Evolutionary conservation across 768 basidiomycete genomes (phyloP), one percentile per base, ranked within the genome.

Genomic region (Podaxis rugospora): DNA sequence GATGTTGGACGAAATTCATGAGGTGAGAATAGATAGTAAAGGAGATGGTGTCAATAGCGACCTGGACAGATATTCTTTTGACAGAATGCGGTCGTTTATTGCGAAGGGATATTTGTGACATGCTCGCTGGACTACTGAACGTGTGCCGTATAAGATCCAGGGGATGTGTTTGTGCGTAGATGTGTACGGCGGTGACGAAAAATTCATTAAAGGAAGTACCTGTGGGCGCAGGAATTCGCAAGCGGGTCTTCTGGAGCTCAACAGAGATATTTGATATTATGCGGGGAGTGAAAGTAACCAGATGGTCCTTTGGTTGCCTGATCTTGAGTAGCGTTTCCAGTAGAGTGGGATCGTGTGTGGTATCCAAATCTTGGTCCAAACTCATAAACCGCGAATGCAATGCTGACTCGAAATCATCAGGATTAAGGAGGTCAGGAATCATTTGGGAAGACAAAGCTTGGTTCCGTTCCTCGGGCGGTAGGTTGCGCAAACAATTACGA

Each of bases 401-500:
- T 40, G 80, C 66, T 14, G 68, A 66, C 28, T 70, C 63, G 27
- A 83, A 65, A 2, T 75, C 75, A 21, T 74, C 65, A 54, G 72
- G 50, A 37, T 68, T 61, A 59, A 66, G 59, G 11, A 59, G 28
- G 36, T 65, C 61, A 25, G 16, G 40, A 37, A 61, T 40, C 53
- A 50, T 51, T 28, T 40, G 28, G 3, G 52, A 59, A 25, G 27
- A 44, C 51, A 62, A 57, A 18, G 67, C 65, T 14, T 72, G 70
- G 54, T 77, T 70, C 10, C 62, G 57, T 10, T 66, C 65, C 44
- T 71, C 68, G 35, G 44, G n/a, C 2, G n/a, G 28, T 14, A 83
- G 55, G 51, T 76, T 73, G 71, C 83, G 80, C 13, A 90, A 69
- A 68, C 82, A 83, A 64, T 84, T 82, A 46, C 94, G 87, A 27